Evolutionary conservation across 2,329 filamentous ascomycete genomes (phyloP), one percentile per base, ranked within the genome.

Genomic region (Diaporthe ilicicola): DNA sequence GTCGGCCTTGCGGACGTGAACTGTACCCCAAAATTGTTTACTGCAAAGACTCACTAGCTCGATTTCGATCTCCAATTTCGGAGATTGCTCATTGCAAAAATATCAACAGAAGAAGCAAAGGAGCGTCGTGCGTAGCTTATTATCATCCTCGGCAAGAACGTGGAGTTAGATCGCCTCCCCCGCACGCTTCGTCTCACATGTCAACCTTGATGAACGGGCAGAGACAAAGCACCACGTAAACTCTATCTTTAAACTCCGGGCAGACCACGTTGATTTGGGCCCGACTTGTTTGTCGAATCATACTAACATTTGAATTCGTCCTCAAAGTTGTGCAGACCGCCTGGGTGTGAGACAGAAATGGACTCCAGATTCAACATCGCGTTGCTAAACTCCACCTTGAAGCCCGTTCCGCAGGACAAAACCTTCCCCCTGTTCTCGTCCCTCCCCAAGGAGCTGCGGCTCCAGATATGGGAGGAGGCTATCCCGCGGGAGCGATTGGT

Each of bases 401-500:
- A 42, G 48, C 15, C 22, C 6, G 17, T 24, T 3, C 9, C 39
- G 3, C 32, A 51, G 22, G 22, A 42, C 4, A 7, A 27, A 9
- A 62, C 42, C 48, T 73, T 73, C n/a, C 27, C 34, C 0, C 27
- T 51, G 2, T 73, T 73, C 56, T 27, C 69, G 3, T 48, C 10
- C 5, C 34, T 73, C 1, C 71, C 71, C 7, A 73, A 73, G 39
- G 71, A 73, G 42, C 51, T 73, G 7, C 69, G 71, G 10, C 56
- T 73, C 0, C 44, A 67, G 2, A 73, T 73, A 42, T 73, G 71
- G 71, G 71, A 73, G n/a, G 27, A 46, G 10, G 71, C 64, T 8
- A 53, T 64, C 5, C 69, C 71, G 48, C 71, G 69, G 8, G 64
- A 73, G 51, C 69, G 71, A 12, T 27, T 73, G 4, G 54, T 73